A percentile compares a stretch with the other conserved stretches of the same genome.
These are phyloP conservation scores for Posidonia oceanica DNA, from an alignment of 116 monocot genomes.

Conservation along the genomic window DNA sequence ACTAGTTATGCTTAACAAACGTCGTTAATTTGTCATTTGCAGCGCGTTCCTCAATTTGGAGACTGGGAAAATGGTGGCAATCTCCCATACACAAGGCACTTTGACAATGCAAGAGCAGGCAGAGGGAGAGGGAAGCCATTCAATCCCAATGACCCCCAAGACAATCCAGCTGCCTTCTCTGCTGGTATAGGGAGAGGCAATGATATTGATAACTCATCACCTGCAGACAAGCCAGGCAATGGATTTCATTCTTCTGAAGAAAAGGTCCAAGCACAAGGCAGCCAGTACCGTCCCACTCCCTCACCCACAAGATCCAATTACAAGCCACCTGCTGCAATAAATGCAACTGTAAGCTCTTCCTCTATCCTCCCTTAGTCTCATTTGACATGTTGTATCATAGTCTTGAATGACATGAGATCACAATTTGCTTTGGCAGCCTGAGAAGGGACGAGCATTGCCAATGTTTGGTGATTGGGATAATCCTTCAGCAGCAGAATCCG, in stretches of 20 bases:
- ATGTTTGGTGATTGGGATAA: conserved; percentile 11
- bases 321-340: background rate
- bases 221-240: background rate
- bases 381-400: too few relatives aligned
- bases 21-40: background rate
- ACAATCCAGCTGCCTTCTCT: conserved; percentile 31
- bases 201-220: background rate
- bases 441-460: background rate
- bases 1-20: background rate
- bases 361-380: background rate
- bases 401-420: background rate
- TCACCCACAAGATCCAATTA: background rate
- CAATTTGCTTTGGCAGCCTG: background rate
- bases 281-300: background rate
- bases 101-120: conserved; percentile 44
- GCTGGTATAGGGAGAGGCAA: background rate
- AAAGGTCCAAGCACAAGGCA: background rate
- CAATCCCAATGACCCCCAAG: conserved; percentile 53
- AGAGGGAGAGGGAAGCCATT: conserved; percentile 20
- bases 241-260: background rate
- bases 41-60: conserved; percentile 48
- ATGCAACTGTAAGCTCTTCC: background rate
- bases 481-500: background rate
- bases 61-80: conserved; percentile 32
- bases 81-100: conserved; percentile 34